Evolutionary conservation across 2,329 filamentous ascomycete species (phyloP).

Genomic region (Diplodia intermedia): DNA sequence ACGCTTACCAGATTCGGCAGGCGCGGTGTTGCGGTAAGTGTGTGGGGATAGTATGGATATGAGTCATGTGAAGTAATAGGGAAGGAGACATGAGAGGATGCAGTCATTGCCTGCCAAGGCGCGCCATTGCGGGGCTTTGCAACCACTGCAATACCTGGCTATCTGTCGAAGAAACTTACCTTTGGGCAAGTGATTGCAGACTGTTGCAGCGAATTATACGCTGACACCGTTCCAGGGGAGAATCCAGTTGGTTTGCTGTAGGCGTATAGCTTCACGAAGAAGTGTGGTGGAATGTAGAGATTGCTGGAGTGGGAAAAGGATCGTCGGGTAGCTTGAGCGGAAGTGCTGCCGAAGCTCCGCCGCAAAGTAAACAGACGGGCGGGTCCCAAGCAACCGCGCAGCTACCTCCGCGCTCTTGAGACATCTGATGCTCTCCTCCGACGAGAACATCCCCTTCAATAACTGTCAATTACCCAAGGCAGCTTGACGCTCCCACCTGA

Average conservation of each 20-base stretch:
- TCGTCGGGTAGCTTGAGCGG: neutral
- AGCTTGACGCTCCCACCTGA: neutral
- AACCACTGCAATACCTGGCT: neutral
- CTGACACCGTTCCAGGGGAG: neutral
- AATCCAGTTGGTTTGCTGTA: neutral
- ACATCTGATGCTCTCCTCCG: neutral
- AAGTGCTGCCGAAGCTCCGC: neutral
- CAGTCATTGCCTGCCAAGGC: neutral
- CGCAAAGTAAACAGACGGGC: constrained; percentile 24
- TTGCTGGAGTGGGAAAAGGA: neutral
- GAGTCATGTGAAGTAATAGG: constrained; percentile 2
- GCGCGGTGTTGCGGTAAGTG: neutral
- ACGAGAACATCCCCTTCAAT: neutral
- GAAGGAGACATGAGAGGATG: too few relatives aligned
- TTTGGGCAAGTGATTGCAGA: neutral
- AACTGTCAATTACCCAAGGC: neutral
- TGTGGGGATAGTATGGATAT: neutral
- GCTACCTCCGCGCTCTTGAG: constrained; percentile 1
- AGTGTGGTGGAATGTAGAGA: neutral
- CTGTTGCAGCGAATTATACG: neutral
- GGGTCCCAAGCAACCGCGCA: neutral
- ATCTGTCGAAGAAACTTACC: neutral
- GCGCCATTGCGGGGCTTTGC: neutral
- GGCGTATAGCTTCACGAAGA: neutral
- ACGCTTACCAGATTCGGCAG: constrained; percentile 14